phyloP scores from a whole-genome alignment of 2,329 filamentous ascomycete species.

The Amauroascus niger region DNA sequence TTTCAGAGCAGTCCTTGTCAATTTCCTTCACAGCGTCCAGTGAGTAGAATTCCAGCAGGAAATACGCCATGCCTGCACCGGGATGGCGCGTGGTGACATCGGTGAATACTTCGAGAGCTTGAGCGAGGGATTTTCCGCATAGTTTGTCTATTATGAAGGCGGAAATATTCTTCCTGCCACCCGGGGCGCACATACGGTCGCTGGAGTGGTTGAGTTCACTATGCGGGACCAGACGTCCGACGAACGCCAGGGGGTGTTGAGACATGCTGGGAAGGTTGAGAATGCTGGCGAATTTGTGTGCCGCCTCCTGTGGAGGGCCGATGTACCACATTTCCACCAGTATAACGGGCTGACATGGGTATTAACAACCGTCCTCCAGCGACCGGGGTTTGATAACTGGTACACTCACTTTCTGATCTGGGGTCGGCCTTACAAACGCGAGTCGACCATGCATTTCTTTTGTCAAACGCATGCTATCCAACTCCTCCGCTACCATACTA shows the following conservation, averaged over 20 bases:
- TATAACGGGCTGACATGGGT: background rate
- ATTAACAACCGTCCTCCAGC: background rate
- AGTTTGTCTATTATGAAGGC: slow-evolving; percentile 1
- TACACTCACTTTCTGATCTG: background rate
- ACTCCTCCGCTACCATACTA: background rate
- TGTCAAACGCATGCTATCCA: background rate
- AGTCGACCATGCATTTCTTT: slow-evolving; percentile 4
- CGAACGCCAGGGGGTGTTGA: background rate
- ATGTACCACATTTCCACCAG: slow-evolving; percentile 5
- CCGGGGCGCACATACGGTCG: background rate
- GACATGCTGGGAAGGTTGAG: background rate
- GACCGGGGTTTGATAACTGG: background rate
- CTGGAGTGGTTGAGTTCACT: slow-evolving; percentile 3
- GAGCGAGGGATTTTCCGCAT: background rate
- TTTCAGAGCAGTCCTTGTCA: background rate
- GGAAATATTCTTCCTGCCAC: slow-evolving; percentile 3
- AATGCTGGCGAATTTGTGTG: background rate
- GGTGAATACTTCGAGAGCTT: background rate
- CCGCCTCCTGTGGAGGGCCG: slow-evolving; percentile 1
- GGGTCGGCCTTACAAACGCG: background rate
- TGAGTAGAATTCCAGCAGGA: slow-evolving; percentile 1
- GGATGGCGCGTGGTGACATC: background rate
- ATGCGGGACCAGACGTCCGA: slow-evolving; percentile 7
- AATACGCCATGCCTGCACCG: background rate
- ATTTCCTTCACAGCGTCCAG: background rate